Evolutionary conservation across 1,139 yeast genomes (phyloP), one percentile per base, ranked within the genome.

Genomic region (Kluyveromyces sp.): DNA sequence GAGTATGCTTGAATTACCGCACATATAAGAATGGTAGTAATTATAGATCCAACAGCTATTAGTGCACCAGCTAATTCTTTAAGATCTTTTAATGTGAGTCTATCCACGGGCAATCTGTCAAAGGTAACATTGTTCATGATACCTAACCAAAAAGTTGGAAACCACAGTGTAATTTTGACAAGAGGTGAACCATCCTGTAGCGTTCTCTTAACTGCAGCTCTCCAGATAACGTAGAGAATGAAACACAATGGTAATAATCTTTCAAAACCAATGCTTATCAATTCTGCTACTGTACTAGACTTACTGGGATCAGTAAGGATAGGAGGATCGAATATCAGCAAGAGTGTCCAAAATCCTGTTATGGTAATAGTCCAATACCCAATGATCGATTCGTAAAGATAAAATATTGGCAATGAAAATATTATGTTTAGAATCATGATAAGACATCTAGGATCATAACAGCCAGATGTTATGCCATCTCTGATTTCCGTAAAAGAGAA

Each of bases 261-360:
- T 53, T 82, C 81, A 48, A 86, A 74, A 0, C 89, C 90, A 7
- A 81, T 61, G 0, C 95, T 84, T 4, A 90, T 57, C 43, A 90
- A 68, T 46, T 73, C 73, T 2, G 89, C 76, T 32, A 77, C 76
- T 25, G 79, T 72, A 37, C 74, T 77, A 2, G 75, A 69, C 42
- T 74, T 74, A 27, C 70, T 66, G 0, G 83, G 79, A 48, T 82
- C 79, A 0, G 78, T 77, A 3, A 68, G 59, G 5, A 77, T 51
- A 0, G 97, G 96, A 1, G 97, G 97, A 57, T 92, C 96, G 10
- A 94, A 74, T 0, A 88, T 83, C 34, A 90, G 63, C 1, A 81
- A 68, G 36, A 90, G 78, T 0, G 95, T 85, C 96, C 96, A 87
- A 65, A 84, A 89, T 0, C 95, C 96, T n/a, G 79, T 78, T 1